Evolutionary conservation across 768 basidiomycete species (phyloP), one percentile per base, ranked within the genome.

Genomic region (Termitomyces bulborhizus): DNA sequence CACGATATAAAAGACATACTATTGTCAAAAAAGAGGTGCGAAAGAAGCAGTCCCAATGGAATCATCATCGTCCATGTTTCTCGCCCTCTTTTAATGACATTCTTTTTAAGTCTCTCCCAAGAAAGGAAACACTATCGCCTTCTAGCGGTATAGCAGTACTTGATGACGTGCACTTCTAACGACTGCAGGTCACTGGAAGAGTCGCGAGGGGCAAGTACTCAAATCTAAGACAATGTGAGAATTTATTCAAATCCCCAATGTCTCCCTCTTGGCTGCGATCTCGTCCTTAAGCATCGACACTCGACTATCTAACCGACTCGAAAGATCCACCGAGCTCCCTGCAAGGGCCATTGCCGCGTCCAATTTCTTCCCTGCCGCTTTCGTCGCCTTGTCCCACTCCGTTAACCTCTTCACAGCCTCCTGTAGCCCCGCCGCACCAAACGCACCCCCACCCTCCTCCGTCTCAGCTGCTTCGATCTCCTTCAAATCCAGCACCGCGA

Each of bases 221-320:
- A 21, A 21, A 21, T 9, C 31, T 34, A 13, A 34, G 1, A 34
- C 34, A 13, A 34, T 1, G 12, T 12, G 2, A 34, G 3, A 32
- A 32, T 32, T 13, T 13, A 13, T 34, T 53, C 54, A 60, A 59
- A 66, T 62, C 46, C 67, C 69, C 57, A 76, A 54, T 71, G 78
- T 76, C 63, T 76, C 78, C 65, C 73, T 76, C 77, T 88, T 90
- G 60, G 70, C 63, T 64, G 64, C 71, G 61, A 91, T 84, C 79
- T 90, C 86, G 63, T 88, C 84, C 58, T 74, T 75, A 53, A 88
- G 66, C 84, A 90, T 83, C 53, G 76, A 72, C 47, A 89, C 77
- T 66, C 88, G 69, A 65, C 80, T 85, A 55, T 90, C 89, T 55
- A 91, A 65, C 65, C 59, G 56, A 50, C 88, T 72, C 54, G 83